Evolutionary conservation across 306 rosid genomes (phyloP), one percentile per base, ranked within the genome.

Genomic region (Fagus crenata): DNA sequence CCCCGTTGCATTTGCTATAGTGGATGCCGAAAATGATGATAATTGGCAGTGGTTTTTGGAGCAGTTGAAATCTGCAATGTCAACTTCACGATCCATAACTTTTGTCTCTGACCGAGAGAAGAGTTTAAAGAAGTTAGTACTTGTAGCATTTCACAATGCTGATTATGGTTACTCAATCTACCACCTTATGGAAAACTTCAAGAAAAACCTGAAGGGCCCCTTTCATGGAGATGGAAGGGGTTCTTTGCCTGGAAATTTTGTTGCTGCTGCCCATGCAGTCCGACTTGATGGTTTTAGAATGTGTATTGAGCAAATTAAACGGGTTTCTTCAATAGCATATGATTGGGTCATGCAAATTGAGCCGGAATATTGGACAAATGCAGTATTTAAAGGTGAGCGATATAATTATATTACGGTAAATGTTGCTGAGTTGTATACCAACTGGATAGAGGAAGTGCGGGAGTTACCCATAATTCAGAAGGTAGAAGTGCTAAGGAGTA

Each of bases 1-100:
- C 46, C 89, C 89, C 0, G 86, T 88, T 74, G 89, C 89, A 81
- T 84, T 83, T 75, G 86, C 85, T 51, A 68, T 85, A 17, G 87
- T 77, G 8, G 89, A 88, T 61, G 15, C 53, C 3, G 86, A 88
- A 87, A 88, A 79, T 67, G 73, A 74, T 54, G 83, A 83, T 56
- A 83, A 53, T 69, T 85, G 91, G 91, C 81, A 41, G 35, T 88
- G 89, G 89, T 88, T 88, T 81, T 53, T 88, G 75, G 83, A 83
- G 85, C 91, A 83, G 60, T 67, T 88, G 81, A 83, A 65, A 37
- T 61, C 67, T 3, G 75, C 41, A 4, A 28, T 88, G 17, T 55
- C 84, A 61, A 54, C 81, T 14, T 64, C 87, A 15, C 77, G 64
- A 59, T 36, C 87, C 65, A 1, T 85, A 49, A 85, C 89, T 53